Evolutionary conservation across 257 asterid species (phyloP).

Genomic region (Solanum megistacrolobum): DNA sequence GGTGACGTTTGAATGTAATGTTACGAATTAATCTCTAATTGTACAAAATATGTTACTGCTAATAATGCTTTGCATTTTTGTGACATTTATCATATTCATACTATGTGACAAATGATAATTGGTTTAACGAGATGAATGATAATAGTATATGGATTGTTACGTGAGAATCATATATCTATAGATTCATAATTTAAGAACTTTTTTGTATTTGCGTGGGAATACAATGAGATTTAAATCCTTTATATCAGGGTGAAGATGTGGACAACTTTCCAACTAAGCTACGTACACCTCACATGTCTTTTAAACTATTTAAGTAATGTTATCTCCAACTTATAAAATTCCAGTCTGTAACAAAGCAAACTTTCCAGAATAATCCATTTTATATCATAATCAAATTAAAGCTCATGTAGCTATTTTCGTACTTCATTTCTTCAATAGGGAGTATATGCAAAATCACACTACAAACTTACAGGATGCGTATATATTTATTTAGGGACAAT

Average conservation of each 20-base stretch:
- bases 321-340: neutral
- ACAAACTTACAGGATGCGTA: neutral
- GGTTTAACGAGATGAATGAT: neutral
- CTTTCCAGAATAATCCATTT: neutral
- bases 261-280: neutral
- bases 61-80: neutral
- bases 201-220: too few species aligned
- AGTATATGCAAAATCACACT: neutral
- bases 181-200: neutral
- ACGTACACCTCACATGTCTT: neutral
- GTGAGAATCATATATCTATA: neutral
- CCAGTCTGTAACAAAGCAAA: neutral
- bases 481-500: neutral
- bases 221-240: neutral
- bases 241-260: neutral
- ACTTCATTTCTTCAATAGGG: neutral
- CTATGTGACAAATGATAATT: neutral
- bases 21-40: neutral
- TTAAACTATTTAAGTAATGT: neutral
- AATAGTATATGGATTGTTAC: neutral
- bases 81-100: neutral
- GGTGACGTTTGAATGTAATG: slow-evolving; percentile 1
- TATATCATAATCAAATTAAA: neutral
- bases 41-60: neutral
- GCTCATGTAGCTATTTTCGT: neutral